A percentile compares a stretch with the other conserved stretches of the same genome.
phyloP scores from a whole-genome alignment of 768 basidiomycete genomes.

The Dentipellis sp. region DNA sequence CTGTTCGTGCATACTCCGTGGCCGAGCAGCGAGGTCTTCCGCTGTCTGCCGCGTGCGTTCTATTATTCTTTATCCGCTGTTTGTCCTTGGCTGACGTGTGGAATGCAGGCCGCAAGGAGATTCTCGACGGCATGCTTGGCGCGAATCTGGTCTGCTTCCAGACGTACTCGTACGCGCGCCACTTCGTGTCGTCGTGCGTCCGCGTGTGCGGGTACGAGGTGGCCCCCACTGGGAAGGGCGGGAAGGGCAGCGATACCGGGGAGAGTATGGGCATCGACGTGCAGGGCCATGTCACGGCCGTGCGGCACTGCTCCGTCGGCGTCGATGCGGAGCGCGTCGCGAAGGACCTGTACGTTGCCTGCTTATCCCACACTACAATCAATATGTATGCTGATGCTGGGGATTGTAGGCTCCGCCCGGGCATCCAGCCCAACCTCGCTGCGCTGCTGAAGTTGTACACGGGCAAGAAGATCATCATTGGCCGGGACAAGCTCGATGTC shows the following conservation, averaged over 20 bases:
- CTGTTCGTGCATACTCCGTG: conserved; percentile 98
- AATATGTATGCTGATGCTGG: neutral
- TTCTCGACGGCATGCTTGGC: conserved; percentile 96
- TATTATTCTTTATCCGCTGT: neutral
- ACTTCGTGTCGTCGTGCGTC: conserved; percentile 91
- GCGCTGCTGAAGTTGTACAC: conserved; percentile 79
- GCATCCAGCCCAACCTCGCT: conserved; percentile 84
- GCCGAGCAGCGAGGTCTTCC: conserved; percentile 93
- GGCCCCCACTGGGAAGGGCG: conserved; percentile 26
- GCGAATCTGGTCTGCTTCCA: conserved; percentile 97
- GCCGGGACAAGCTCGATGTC: conserved; percentile 95
- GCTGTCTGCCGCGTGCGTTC: conserved; percentile 77
- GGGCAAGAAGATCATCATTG: conserved; percentile 97
- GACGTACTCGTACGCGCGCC: conserved; percentile 92
- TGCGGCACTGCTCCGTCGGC: conserved; percentile 91
- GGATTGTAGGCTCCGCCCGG: conserved; percentile 51
- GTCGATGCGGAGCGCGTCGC: conserved; percentile 89
- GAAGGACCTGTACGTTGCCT: conserved; percentile 48
- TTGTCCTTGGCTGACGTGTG: neutral
- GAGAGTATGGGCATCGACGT: conserved; percentile 67
- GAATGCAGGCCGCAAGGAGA: conserved; percentile 70
- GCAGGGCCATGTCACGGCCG: conserved; percentile 72
- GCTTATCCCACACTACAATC: neutral
- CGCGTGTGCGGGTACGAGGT: conserved; percentile 95
- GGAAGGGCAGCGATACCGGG: conserved; percentile 76